Base-by-base conservation (phyloP, 1,139 yeast species). In the Scheffersomyces segobiensis region DNA sequence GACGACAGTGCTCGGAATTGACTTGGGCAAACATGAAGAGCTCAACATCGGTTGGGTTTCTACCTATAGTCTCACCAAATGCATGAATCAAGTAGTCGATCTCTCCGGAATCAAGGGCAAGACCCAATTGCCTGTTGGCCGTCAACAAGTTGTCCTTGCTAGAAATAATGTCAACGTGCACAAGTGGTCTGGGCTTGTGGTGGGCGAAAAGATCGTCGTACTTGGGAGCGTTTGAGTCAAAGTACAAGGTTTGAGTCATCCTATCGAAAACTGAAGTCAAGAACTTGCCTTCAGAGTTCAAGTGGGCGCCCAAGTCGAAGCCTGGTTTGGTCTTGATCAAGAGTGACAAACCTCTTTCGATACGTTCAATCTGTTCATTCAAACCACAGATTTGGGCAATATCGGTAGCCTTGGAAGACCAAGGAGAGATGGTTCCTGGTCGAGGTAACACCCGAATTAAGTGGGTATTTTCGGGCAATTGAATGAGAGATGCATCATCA, bases 1-100 rank as follows among this genome's bases (percentile, higher is more conserved):
- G 99, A 76, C 99, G 91, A 81, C 99, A 96, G 78, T 96, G 99
- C 78, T 96, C 99, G 21, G 98, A 93, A 79, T 96, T 96, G 66
- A 96, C 99, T 78, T 96, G 99, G 53, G 99, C 99, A 80, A 96
- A 96, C 98, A 96, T 96, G 77, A 96, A 96, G 65, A 96, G 82
- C 75, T 96, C 99, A 26, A 93, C 98, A 73, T 96, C 99, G 39
- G 99, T 95, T 56, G 99, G 99, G 72, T 93, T 92, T 75, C 99
- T 87, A 55, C 91, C 89, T 64, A 95, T 84, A 50, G 81, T 82
- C 49, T 86, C 79, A 57, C 81, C 84, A 78, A 95, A 96, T 1
- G 97, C 96, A 56, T 87, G 82, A 62, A 86, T 83, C 70, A 96
- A 84, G 74, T 96, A 96, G 54, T 90, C 92, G 66, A 95, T 91